Percentiles rank a stretch among this genome's conserved stretches.
These are phyloP conservation scores for Prunus salicina DNA, from an alignment of 306 rosid species.

Conservation along the genomic window DNA sequence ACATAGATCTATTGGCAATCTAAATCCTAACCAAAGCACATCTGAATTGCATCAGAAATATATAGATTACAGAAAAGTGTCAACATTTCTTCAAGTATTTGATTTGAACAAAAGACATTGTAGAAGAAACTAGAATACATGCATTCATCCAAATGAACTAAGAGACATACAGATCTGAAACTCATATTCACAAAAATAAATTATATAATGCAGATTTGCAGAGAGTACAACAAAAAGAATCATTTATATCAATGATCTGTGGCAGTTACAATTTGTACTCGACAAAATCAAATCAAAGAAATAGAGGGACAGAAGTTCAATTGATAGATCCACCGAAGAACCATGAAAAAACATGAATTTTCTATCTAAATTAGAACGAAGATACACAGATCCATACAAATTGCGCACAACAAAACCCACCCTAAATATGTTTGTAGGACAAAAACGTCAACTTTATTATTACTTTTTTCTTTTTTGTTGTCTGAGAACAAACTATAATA, in stretches of 20 bases:
- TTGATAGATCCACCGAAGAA: constrained; percentile 33
- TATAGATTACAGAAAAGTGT: neutral
- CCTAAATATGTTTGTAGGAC: constrained; percentile 24
- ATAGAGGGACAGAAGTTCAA: neutral
- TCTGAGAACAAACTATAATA: constrained; percentile 1
- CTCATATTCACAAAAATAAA: neutral
- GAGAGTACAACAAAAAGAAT: neutral
- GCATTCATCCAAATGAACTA: neutral
- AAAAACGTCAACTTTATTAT: constrained; percentile 18
- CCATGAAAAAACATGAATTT: constrained; percentile 1
- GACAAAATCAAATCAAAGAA: neutral
- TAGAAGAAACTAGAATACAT: neutral
- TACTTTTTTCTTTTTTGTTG: neutral
- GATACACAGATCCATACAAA: constrained; percentile 37
- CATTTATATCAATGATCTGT: neutral
- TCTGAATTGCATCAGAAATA: neutral
- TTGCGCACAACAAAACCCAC: constrained; percentile 11
- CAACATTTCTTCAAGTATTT: neutral
- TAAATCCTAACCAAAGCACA: neutral
- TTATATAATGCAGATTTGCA: neutral
- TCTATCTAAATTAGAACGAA: constrained; percentile 16
- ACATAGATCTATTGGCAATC: neutral
- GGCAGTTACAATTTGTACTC: neutral
- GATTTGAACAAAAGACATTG: neutral
- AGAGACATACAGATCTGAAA: neutral